A percentile compares a stretch with the other conserved stretches of the same genome.
Evolutionary conservation across 495 filamentous ascomycete species (phyloP).

Genomic region (Hapsidospora chrysogenum): DNA sequence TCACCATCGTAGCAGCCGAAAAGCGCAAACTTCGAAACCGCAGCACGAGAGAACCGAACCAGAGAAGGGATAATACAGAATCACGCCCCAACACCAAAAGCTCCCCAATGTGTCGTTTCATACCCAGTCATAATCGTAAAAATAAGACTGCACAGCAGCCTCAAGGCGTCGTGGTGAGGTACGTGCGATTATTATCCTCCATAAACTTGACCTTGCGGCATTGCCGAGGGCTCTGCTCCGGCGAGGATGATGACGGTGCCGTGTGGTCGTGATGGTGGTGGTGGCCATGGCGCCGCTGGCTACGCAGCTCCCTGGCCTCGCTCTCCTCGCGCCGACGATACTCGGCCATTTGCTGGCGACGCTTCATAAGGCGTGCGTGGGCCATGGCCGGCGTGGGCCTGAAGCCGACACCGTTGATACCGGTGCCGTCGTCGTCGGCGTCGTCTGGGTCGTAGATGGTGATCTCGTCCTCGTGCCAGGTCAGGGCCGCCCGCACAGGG

Average conservation of each 20-base stretch:
- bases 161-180: conserved; percentile 2
- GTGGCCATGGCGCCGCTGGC: conserved; percentile 32
- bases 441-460: conserved; percentile 64
- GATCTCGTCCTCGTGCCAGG: conserved; percentile 74
- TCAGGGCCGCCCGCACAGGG: conserved; percentile 38
- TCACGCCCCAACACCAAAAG: too few species aligned
- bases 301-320: conserved; percentile 64
- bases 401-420: conserved; percentile 84
- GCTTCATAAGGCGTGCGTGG: conserved; percentile 53
- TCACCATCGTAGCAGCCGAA: too few species aligned
- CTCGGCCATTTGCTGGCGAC: conserved; percentile 67
- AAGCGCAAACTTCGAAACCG: too few species aligned
- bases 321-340: conserved; percentile 69
- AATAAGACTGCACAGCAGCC: background rate
- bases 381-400: conserved; percentile 74
- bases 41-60: too few species aligned
- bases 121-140: background rate
- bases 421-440: conserved; percentile 60
- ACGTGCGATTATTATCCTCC: conserved; percentile 9
- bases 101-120: background rate
- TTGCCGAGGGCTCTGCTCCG: too few species aligned
- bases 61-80: too few species aligned
- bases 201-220: conserved; percentile 17
- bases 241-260: background rate
- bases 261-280: background rate